Evolutionary conservation across 2,329 filamentous ascomycete species (phyloP), one percentile per base, ranked within the genome.

Genomic region (Hortaea sp.): DNA sequence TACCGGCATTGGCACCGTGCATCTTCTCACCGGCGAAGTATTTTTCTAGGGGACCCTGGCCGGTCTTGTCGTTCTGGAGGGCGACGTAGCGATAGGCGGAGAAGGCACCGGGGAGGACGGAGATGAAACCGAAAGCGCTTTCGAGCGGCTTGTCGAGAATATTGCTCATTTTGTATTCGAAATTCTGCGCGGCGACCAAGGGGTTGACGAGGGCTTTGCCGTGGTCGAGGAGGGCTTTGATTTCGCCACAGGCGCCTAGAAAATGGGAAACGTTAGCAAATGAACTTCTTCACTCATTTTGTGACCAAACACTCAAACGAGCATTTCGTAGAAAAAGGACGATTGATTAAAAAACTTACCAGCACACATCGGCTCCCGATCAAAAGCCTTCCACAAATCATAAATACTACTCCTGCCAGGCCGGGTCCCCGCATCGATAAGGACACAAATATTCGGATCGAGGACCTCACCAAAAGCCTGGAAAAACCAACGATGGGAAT

Each of bases 111-210:
- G 92, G 92, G 62, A 98, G 74, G 60, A 98, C 92, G 39, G 87
- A 88, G 63, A 98, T 97, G 70, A 97, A 98, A 41, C 92, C 92
- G 66, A 98, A 98, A 0, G 90, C 87, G 4, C 90, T 97, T 65
- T 98, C 92, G 37, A 98, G 73, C 2, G 92, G 92, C 70, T 98
- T 98, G 66, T 98, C 92, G 39, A 98, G 77, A 62, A 98, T 98
- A 62, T 98, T 98, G 66, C 88, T 95, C 85, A 98, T 95, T 76
- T 98, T 98, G 77, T 98, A 98, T 71, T 98, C 92, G 59, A 98
- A 98, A 63, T 98, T 98, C 61, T 98, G 92, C 1, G 89, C 89
- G 2, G 92, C 92, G 20, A 98, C 86, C 4, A 98, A 77, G 0
- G 92, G 92, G 61, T 97, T 98, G 55, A 95, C 65, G 32, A 98